These are phyloP conservation scores for Hordeum marinum DNA, from an alignment of 176 grass and related monocot species.

Conservation along the genomic window DNA sequence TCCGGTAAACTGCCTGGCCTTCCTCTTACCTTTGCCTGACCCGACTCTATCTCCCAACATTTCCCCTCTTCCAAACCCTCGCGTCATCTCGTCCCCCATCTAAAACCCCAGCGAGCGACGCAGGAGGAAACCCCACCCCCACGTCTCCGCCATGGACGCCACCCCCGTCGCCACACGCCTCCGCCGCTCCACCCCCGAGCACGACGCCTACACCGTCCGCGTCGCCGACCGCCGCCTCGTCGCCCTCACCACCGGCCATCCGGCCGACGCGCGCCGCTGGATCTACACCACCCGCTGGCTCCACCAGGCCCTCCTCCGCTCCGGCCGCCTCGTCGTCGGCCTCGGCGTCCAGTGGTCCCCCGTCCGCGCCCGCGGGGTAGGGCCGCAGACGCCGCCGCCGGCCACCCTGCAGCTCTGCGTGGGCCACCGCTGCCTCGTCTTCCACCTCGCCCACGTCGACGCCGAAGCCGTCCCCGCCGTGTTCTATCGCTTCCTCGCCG, in stretches of 20 bases:
- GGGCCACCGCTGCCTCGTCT: conserved; percentile 35
- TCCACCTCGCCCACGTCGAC: conserved; percentile 25
- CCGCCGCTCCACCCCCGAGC: background rate
- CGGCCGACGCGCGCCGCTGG: conserved; percentile 20
- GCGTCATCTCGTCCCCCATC: background rate
- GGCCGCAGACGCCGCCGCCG: background rate
- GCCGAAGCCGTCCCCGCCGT: background rate
- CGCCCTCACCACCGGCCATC: conserved; percentile 15
- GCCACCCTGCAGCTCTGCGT: conserved; percentile 46
- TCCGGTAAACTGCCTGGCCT: background rate
- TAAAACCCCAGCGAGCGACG: background rate
- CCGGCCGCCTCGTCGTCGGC: conserved; percentile 23
- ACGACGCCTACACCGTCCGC: conserved; percentile 30
- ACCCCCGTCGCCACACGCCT: conserved; percentile 14
- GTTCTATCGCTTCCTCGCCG: conserved; percentile 25
- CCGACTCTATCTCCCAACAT: background rate
- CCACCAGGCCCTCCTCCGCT: background rate
- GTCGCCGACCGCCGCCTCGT: background rate
- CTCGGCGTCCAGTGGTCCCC: conserved; percentile 39
- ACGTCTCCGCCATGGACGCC: conserved; percentile 24
- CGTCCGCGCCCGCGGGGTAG: background rate
- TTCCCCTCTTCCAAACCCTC: background rate
- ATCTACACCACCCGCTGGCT: conserved; percentile 16
- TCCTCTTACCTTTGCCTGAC: background rate
- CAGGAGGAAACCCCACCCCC: background rate